phyloP scores from a whole-genome alignment of 306 rosid genomes.

The Trichosanthes cucumerina region DNA sequence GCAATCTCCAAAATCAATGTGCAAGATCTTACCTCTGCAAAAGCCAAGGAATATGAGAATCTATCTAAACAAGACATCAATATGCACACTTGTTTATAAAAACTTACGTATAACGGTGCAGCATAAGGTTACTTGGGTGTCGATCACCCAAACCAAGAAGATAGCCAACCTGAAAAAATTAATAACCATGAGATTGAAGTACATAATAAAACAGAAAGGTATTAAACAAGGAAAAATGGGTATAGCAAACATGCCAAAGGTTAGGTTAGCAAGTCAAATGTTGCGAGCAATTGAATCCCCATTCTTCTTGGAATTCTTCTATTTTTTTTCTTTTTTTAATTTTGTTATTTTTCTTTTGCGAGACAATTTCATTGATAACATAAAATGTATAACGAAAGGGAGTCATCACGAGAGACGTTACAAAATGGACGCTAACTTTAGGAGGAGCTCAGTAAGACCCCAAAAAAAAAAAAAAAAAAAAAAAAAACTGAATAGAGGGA shows the following conservation, averaged over 20 bases:
- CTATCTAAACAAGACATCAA: not conserved
- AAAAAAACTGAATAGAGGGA: not conserved
- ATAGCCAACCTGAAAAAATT: conserved; percentile 71
- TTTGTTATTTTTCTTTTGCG: not conserved
- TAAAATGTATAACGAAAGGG: not conserved
- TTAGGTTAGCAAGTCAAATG: not conserved
- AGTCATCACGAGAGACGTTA: not conserved
- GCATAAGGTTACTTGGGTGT: conserved; percentile 97
- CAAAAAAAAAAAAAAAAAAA: not conserved
- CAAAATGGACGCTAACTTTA: not conserved
- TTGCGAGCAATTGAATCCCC: not conserved
- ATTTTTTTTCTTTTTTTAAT: not conserved
- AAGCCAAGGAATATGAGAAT: conserved; percentile 11
- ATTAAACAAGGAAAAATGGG: not conserved
- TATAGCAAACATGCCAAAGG: not conserved
- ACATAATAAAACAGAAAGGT: not conserved
- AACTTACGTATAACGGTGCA: conserved; percentile 70
- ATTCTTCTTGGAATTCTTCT: not conserved
- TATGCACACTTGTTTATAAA: conserved; percentile 12
- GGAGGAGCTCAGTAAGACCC: not conserved
- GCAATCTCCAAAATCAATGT: conserved; percentile 97
- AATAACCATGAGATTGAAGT: conserved; percentile 2
- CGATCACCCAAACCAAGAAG: conserved; percentile 99
- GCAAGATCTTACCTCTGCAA: conserved; percentile 90
- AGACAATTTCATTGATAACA: not conserved